Evolutionary conservation across 306 rosid species (phyloP).

Genomic region (Inga oerstediana): DNA sequence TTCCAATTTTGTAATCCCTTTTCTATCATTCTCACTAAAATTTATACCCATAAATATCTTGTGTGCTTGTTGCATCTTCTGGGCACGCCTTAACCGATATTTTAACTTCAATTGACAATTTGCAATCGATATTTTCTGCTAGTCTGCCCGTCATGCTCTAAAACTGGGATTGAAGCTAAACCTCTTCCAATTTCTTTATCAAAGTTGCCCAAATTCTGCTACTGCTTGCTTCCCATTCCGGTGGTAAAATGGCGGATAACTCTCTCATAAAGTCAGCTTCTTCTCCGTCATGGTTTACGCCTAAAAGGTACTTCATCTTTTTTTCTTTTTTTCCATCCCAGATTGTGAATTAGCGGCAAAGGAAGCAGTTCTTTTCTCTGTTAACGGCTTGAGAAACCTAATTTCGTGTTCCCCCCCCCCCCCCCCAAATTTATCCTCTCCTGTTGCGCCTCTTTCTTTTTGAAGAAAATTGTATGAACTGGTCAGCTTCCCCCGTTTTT

Average conservation of each 20-base stretch:
- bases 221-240: neutral
- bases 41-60: too few species aligned
- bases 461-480: neutral
- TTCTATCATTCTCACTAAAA: too few species aligned
- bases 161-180: neutral
- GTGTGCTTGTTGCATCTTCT: too few species aligned
- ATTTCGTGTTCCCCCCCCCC: neutral
- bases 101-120: too few species aligned
- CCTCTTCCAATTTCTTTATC: neutral
- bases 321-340: neutral
- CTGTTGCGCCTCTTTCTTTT: neutral
- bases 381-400: neutral
- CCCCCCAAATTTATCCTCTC: neutral
- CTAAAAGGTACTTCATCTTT: constrained; percentile 37
- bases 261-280: constrained; percentile 8
- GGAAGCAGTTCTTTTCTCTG: neutral
- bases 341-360: neutral
- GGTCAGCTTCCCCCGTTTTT: neutral
- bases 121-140: too few species aligned
- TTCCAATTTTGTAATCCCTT: too few species aligned
- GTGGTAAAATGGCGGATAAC: constrained; percentile 32
- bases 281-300: constrained; percentile 52
- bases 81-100: too few species aligned
- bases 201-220: neutral
- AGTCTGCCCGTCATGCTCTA: neutral